Conservation (phyloP, 2,329 filamentous ascomycete species). For the Ceratocystis colombiana region DNA sequence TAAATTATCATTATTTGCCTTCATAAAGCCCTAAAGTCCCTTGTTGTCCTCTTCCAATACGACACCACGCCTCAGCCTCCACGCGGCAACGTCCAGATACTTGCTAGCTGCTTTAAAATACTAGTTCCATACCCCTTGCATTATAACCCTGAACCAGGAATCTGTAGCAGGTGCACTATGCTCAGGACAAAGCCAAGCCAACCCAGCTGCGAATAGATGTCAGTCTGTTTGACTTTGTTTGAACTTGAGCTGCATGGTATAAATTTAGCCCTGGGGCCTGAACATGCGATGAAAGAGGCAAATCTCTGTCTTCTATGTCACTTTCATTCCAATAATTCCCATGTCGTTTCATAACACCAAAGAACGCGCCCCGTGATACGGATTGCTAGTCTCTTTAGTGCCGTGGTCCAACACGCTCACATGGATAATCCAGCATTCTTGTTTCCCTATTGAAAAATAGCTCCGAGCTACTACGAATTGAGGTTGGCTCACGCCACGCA, state of each 20-base stretch:
- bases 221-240: constrained; percentile 2
- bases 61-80: constrained; percentile 4
- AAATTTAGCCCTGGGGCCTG: constrained; percentile 1
- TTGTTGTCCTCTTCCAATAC: neutral
- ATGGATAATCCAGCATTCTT: neutral
- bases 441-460: neutral
- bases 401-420: too few relatives aligned
- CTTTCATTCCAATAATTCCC: neutral
- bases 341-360: neutral
- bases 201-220: neutral
- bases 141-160: neutral
- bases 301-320: neutral
- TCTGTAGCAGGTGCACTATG: neutral
- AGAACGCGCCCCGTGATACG: neutral
- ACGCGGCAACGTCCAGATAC: neutral
- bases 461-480: neutral
- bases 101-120: neutral
- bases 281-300: constrained; percentile 13
- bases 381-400: too few relatives aligned
- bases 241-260: neutral
- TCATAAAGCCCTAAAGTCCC: neutral
- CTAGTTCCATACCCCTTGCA: neutral
- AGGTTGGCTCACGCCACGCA: neutral
- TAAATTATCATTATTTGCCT: neutral
- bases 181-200: neutral